These are phyloP conservation scores for Trichoderma asperellum DNA, from an alignment of 2,329 filamentous ascomycete species.

Conservation along the genomic window DNA sequence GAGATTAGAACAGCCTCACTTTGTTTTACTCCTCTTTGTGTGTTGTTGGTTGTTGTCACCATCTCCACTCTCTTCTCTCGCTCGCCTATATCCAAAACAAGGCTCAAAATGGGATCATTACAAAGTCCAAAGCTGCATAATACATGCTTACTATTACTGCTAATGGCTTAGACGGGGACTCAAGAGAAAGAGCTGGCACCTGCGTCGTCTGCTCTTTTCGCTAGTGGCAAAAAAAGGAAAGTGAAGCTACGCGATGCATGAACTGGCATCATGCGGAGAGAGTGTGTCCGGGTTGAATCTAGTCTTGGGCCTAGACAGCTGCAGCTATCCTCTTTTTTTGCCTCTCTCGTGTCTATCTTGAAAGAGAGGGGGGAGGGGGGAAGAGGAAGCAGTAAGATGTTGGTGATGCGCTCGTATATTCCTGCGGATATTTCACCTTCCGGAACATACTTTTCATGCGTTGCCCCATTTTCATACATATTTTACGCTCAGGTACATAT, in stretches of 20 bases:
- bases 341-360: neutral
- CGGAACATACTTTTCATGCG: neutral
- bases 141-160: too few species aligned
- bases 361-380: neutral
- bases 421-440: neutral
- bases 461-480: neutral
- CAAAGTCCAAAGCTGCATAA: too few species aligned
- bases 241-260: neutral
- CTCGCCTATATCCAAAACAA: neutral
- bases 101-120: too few species aligned
- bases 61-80: neutral
- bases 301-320: neutral
- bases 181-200: too few species aligned
- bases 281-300: neutral
- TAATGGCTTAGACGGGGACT: too few species aligned
- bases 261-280: neutral
- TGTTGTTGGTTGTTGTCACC: neutral
- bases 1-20: constrained; percentile 13
- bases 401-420: neutral
- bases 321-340: neutral
- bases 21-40: neutral
- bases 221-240: neutral
- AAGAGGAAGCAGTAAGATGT: too few species aligned
- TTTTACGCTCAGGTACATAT: neutral
- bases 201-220: neutral